These are phyloP conservation scores for Zea luxurians DNA, from an alignment of 176 grass and related monocot species.

Conservation along the genomic window DNA sequence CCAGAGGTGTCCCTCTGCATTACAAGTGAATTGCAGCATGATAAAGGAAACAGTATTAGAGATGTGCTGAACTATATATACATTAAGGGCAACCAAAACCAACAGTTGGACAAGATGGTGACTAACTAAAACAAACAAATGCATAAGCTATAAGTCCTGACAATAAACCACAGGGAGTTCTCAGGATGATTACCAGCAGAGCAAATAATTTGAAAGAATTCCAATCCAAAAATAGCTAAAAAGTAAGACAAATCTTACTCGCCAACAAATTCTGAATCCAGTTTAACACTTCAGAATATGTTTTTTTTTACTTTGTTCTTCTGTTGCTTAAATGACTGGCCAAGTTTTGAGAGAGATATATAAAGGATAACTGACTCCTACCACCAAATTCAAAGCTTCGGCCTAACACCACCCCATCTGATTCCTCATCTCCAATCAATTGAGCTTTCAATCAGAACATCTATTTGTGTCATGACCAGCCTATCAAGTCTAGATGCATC, in stretches of 20 bases:
- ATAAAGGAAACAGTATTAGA: slow-evolving; percentile 4
- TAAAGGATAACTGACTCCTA: not conserved
- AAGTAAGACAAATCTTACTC: too few species aligned
- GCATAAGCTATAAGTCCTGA: not conserved
- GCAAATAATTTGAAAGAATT: slow-evolving; percentile 3
- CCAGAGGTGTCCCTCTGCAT: slow-evolving; percentile 82
- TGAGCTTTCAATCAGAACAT: slow-evolving; percentile 32
- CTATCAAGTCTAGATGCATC: slow-evolving; percentile 25
- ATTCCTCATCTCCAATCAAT: slow-evolving; percentile 45
- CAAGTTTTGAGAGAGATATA: slow-evolving; percentile 30
- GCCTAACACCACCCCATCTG: slow-evolving; percentile 29
- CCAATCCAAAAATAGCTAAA: not conserved
- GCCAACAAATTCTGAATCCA: not conserved
- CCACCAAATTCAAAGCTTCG: slow-evolving; percentile 35
- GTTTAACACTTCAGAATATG: not conserved
- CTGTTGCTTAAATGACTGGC: not conserved
- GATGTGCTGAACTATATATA: not conserved
- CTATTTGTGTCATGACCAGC: slow-evolving; percentile 37
- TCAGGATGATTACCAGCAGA: not conserved
- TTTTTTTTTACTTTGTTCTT: not conserved
- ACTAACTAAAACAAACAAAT: not conserved
- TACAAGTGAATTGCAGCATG: slow-evolving; percentile 30
- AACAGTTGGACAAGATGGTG: not conserved
- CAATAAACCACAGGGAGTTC: not conserved
- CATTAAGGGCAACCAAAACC: not conserved